Conservation (phyloP, 106 monocot genomes). For the Gastrodia elata region DNA sequence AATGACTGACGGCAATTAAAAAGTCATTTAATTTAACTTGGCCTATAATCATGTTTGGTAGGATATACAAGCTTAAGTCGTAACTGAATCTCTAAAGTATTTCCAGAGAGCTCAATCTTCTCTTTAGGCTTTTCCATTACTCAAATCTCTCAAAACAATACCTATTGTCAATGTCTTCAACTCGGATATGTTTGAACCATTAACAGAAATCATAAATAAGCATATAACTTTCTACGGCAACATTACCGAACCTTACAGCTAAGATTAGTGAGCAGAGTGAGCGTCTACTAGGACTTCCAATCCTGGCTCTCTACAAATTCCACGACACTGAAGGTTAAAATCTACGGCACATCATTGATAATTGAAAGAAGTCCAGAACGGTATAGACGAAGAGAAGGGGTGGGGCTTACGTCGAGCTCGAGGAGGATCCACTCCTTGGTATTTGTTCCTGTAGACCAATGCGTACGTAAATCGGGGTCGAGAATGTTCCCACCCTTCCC, state of each 20-base stretch:
- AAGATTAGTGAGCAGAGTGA: background rate
- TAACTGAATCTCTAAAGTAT: no score
- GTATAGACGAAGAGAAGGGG: background rate
- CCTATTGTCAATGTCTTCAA: background rate
- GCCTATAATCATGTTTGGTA: no score
- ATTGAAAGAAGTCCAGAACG: background rate
- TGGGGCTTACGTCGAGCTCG: slow-evolving; percentile 64
- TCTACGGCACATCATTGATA: background rate
- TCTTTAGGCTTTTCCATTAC: background rate
- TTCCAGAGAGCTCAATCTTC: no score
- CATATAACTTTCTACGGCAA: background rate
- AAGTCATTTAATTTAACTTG: no score
- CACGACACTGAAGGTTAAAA: background rate
- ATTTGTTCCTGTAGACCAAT: slow-evolving; percentile 98
- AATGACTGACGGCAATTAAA: no score
- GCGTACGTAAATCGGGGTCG: slow-evolving; percentile 74
- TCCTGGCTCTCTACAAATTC: background rate
- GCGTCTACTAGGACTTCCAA: background rate
- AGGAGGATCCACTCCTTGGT: slow-evolving; percentile 99
- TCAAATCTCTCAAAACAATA: background rate
- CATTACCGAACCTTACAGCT: background rate
- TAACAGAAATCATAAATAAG: background rate
- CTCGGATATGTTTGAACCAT: background rate
- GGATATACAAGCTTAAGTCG: no score
- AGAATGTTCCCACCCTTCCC: slow-evolving; percentile 75